Conservation (phyloP, 768 basidiomycete genomes). For the Leccinum obscurum region DNA sequence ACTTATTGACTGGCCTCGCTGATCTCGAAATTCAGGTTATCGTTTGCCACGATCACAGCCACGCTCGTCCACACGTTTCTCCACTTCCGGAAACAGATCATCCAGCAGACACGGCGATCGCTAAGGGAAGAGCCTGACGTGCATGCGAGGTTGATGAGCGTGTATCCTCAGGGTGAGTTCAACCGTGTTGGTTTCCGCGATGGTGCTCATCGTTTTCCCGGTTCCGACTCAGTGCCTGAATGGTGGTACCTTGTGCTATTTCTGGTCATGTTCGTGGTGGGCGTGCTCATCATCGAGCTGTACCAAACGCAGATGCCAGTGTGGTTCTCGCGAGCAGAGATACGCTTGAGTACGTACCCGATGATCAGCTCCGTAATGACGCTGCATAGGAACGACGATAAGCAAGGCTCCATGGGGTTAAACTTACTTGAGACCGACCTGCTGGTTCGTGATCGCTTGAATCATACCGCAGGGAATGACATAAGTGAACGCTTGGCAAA, state of each 20-base stretch:
- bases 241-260: slow-evolving; percentile 84
- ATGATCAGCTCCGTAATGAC: slow-evolving; percentile 83
- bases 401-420: not conserved
- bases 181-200: not conserved
- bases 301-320: slow-evolving; percentile 77
- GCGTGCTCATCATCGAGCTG: slow-evolving; percentile 66
- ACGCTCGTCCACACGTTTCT: slow-evolving; percentile 41
- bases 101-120: slow-evolving; percentile 65
- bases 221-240: slow-evolving; percentile 53
- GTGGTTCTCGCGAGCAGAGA: slow-evolving; percentile 31
- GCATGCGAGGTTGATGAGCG: slow-evolving; percentile 78
- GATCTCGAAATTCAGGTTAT: slow-evolving; percentile 63
- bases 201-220: not conserved
- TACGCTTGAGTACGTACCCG: slow-evolving; percentile 35
- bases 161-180: slow-evolving; percentile 50
- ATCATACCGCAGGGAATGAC: slow-evolving; percentile 58
- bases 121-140: slow-evolving; percentile 81
- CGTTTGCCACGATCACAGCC: slow-evolving; percentile 71
- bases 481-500: slow-evolving; percentile 39
- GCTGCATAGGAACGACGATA: slow-evolving; percentile 19
- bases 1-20: not conserved
- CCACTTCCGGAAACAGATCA: slow-evolving; percentile 79
- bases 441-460: slow-evolving; percentile 77
- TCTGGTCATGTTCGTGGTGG: slow-evolving; percentile 66
- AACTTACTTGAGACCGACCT: slow-evolving; percentile 60